phyloP scores from a whole-genome alignment of 805 yeast species.

The Candida caryicola region DNA sequence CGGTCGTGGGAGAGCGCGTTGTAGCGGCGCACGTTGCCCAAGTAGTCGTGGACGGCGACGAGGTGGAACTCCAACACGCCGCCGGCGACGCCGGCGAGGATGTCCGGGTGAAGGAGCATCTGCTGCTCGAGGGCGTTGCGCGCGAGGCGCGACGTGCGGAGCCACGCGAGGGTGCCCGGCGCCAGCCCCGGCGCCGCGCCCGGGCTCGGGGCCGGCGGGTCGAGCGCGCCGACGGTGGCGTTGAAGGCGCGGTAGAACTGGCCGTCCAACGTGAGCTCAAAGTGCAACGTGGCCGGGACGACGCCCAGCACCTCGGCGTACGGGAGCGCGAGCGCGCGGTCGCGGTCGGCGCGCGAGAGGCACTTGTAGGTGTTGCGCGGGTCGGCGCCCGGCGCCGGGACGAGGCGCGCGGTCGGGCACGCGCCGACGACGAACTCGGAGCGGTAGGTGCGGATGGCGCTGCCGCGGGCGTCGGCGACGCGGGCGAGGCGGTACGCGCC shows the following conservation, averaged over 20 bases:
- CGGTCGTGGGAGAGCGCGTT: slow-evolving; percentile 37
- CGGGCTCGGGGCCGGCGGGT: too few species aligned
- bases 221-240: slow-evolving; percentile 15
- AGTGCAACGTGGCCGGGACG: slow-evolving; percentile 52
- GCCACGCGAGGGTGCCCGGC: slow-evolving; percentile 38
- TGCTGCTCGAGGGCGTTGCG: slow-evolving; percentile 37
- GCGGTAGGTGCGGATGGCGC: slow-evolving; percentile 57
- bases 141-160: slow-evolving; percentile 18
- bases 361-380: slow-evolving; percentile 49
- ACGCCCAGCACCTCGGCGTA: slow-evolving; percentile 65
- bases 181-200: neutral
- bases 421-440: slow-evolving; percentile 64
- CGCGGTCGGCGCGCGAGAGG: slow-evolving; percentile 44
- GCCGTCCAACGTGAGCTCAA: slow-evolving; percentile 28
- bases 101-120: slow-evolving; percentile 25
- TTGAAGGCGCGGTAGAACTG: slow-evolving; percentile 20
- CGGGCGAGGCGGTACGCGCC: slow-evolving; percentile 74
- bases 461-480: slow-evolving; percentile 63
- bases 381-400: slow-evolving; percentile 27
- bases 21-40: slow-evolving; percentile 32
- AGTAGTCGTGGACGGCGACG: slow-evolving; percentile 28
- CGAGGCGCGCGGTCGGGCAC: slow-evolving; percentile 73
- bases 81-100: slow-evolving; percentile 16
- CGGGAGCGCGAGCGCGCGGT: slow-evolving; percentile 35
- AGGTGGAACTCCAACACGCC: slow-evolving; percentile 35